Evolutionary conservation across 768 basidiomycete species (phyloP), one percentile per base, ranked within the genome.

Genomic region (Podaxis pistillaris): DNA sequence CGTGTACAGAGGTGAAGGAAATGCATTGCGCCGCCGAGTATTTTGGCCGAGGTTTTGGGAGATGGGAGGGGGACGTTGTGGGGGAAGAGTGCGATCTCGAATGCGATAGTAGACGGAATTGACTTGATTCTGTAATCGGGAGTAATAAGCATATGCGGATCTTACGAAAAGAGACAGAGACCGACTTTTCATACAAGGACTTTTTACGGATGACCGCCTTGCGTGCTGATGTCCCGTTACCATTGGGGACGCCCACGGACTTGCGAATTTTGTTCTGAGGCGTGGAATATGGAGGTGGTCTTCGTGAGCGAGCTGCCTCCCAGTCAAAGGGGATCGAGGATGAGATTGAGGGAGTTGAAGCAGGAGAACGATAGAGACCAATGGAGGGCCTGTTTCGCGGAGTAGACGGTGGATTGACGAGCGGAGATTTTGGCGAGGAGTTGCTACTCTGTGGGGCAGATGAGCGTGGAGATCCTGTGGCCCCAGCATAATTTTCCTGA

Each of bases 291-390:
- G 92, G 92, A 3, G 92, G 84, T 3, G 90, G 87, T 64, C 80
- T 81, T 55, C 83, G 79, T 0, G 84, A 80, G n/a, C 88, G 80
- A 12, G 87, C 93, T 0, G 93, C 92, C 33, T 90, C 88, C 93
- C 93, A 94, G 76, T 94, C 92, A 68, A 94, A 94, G 0, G 92
- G 89, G 8, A 81, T 73, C 6, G 89, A 88, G 1, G 89, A 87
- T 4, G 91, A 91, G 52, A 90, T 79, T 2, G 92, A 93, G 3
- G 90, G 86, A 0, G 88, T 86, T 1, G 82, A 75, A 38, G 83
- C 85, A 3, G 83, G 91, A 9, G 83, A 89, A 46, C 87, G 79
- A 72, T 86, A 73, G 68, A 80, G 68, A 65, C 82, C 79, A 68
- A 88, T 78, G 36, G 84, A 83, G 65, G 71, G 76, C 71, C 70